Evolutionary conservation across 352 stramenopile species (phyloP).

Genomic region (Globisporangium camurandrum): DNA sequence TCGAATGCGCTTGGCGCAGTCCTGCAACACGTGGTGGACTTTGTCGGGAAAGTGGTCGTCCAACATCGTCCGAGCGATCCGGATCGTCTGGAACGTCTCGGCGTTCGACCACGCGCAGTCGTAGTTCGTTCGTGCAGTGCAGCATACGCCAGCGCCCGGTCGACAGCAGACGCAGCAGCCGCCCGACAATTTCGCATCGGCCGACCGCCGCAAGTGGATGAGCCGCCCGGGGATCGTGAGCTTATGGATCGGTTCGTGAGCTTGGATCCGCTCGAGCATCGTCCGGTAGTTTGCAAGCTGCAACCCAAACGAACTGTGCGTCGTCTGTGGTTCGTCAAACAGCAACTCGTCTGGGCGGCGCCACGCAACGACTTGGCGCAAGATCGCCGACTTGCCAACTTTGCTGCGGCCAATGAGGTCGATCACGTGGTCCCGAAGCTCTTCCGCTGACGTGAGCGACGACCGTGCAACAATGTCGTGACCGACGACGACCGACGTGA

Average conservation of each 20-base stretch:
- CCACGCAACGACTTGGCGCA: constrained; percentile 76
- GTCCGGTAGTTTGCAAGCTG: constrained; percentile 77
- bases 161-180: constrained; percentile 84
- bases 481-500: constrained; percentile 72
- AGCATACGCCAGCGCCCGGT: constrained; percentile 68
- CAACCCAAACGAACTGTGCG: constrained; percentile 34
- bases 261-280: constrained; percentile 80
- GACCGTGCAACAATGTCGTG: constrained; percentile 81
- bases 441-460: constrained; percentile 67
- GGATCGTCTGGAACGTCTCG: constrained; percentile 61
- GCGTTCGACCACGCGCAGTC: constrained; percentile 58
- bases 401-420: constrained; percentile 83
- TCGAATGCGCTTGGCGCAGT: constrained; percentile 58
- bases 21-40: constrained; percentile 78
- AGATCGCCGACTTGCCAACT: constrained; percentile 74
- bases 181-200: constrained; percentile 16
- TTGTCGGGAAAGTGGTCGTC: constrained; percentile 87
- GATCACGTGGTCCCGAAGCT: constrained; percentile 72
- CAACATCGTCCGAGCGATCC: constrained; percentile 79
- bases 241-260: constrained; percentile 69
- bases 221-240: constrained; percentile 71
- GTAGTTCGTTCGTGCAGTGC: constrained; percentile 78
- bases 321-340: constrained; percentile 23
- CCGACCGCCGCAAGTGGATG: constrained; percentile 64
- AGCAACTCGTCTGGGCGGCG: constrained; percentile 71